Evolutionary conservation across 2,329 filamentous ascomycete species (phyloP).

Genomic region (Trichoderma pleuroti): DNA sequence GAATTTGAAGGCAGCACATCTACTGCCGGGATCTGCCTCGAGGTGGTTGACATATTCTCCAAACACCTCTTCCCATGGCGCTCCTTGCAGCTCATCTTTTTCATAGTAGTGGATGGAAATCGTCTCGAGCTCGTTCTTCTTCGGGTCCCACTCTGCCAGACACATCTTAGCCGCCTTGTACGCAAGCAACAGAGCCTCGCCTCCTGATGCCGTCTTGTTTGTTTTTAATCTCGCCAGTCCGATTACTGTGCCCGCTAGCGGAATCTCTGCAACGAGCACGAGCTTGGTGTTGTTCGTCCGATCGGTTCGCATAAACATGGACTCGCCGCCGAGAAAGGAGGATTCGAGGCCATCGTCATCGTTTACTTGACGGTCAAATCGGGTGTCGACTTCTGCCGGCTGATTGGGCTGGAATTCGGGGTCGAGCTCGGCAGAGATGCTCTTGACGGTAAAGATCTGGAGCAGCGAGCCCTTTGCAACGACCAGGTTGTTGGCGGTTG

Average conservation of each 20-base stretch:
- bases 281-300: slow-evolving; percentile 69
- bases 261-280: slow-evolving; percentile 78
- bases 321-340: slow-evolving; percentile 63
- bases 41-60: slow-evolving; percentile 76
- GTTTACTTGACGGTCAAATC: slow-evolving; percentile 51
- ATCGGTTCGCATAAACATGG: slow-evolving; percentile 59
- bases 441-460: slow-evolving; percentile 79
- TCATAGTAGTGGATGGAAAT: slow-evolving; percentile 98
- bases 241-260: slow-evolving; percentile 78
- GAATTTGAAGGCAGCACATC: slow-evolving; percentile 94
- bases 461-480: slow-evolving; percentile 90
- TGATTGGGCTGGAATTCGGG: slow-evolving; percentile 36
- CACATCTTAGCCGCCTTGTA: slow-evolving; percentile 91
- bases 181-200: slow-evolving; percentile 77
- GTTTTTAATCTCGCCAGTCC: slow-evolving; percentile 76
- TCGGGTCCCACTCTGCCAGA: slow-evolving; percentile 88
- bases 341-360: slow-evolving; percentile 63
- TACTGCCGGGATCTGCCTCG: slow-evolving; percentile 82
- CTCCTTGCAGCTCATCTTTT: slow-evolving; percentile 79
- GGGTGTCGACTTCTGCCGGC: slow-evolving; percentile 41
- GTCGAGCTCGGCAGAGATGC: slow-evolving; percentile 62
- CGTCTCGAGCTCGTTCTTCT: slow-evolving; percentile 73
- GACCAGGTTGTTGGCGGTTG: slow-evolving; percentile 76
- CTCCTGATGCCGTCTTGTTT: slow-evolving; percentile 69
- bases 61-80: slow-evolving; percentile 75